A percentile compares a stretch with the other conserved stretches of the same genome.
Evolutionary conservation across 805 yeast species (phyloP).

Genomic region (Metschnikowia sp.): DNA sequence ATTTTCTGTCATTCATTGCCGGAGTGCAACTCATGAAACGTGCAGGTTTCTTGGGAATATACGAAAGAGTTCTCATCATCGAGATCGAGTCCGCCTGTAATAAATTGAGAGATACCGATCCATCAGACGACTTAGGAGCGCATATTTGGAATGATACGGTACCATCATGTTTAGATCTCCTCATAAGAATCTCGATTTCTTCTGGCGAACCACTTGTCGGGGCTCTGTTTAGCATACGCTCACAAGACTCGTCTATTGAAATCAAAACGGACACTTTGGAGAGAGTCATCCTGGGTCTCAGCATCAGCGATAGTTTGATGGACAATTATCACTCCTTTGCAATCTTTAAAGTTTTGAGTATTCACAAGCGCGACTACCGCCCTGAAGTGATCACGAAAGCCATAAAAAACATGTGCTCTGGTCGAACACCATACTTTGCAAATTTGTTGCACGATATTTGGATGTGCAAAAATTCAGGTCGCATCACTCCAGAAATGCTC

Average conservation of each 20-base stretch:
- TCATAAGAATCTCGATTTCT: slow-evolving; percentile 1
- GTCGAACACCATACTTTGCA: slow-evolving; percentile 17
- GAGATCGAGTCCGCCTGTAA: slow-evolving; percentile 2
- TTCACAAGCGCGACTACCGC: not conserved
- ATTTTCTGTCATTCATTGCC: not conserved
- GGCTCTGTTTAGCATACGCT: slow-evolving; percentile 8
- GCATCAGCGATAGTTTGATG: slow-evolving; percentile 8
- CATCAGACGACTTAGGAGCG: too few species aligned
- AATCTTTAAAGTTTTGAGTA: slow-evolving; percentile 8
- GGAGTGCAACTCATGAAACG: slow-evolving; percentile 4
- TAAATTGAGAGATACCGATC: too few species aligned
- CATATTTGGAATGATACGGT: not conserved
- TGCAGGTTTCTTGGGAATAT: slow-evolving; percentile 1
- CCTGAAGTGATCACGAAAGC: slow-evolving; percentile 3
- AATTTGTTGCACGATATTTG: slow-evolving; percentile 14
- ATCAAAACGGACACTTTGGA: slow-evolving; percentile 7
- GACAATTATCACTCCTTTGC: slow-evolving; percentile 13
- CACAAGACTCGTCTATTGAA: not conserved
- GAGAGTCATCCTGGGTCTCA: slow-evolving; percentile 8
- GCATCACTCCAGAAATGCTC: not conserved
- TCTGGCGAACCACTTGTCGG: slow-evolving; percentile 13
- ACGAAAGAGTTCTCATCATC: slow-evolving; percentile 5
- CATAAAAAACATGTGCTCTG: slow-evolving; percentile 9
- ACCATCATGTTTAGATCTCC: slow-evolving; percentile 1
- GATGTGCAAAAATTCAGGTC: not conserved